Base-by-base conservation (phyloP, 2,329 filamentous ascomycete species). In the Rutstroemia sp. region DNA sequence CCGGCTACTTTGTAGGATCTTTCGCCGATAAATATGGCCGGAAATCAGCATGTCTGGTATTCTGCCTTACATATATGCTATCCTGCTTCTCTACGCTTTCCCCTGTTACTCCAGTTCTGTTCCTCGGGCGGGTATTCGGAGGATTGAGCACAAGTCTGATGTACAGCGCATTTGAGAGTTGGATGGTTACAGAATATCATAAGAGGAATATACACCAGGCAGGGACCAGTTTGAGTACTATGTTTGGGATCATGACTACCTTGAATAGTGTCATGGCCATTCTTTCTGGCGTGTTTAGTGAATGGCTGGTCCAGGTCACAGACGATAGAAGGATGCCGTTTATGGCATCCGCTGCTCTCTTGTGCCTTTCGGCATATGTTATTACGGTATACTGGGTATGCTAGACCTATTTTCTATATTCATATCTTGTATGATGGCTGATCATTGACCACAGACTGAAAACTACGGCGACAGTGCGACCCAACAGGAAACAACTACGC, bases 121-220 rank as follows among this genome's bases (percentile, higher is more conserved):
- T 82, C 53, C 54, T 73, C 1, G 81, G 81, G 12, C 73, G 81
- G 49, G 66, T 78, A 0, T 72, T 82, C 4, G 79, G 78, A 21
- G 81, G 81, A 0, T 58, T 83, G 47, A 76, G 75, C 27, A 79
- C 79, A 37, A 81, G 78, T 25, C 67, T 84, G 42, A 72, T 84
- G 30, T 83, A 80, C 70, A 80, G 75, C 45, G 78, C 76, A 5
- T 83, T 83, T 60, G 80, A 84, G 66, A 80, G 77, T 62, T 84
- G 81, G 80, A 79, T 84, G 72, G 76, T 84, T 27, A 75, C 78
- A 48, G 80, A 84, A 62, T 83, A 76, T 62, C 76, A 79, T 49
- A 69, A 72, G 44, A 69, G 75, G 44, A 72, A 72, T 12, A 60
- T 80, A 7, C 71, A 73, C 27, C 68, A 75, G n/a, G 68, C 67